A percentile compares a stretch with the other conserved stretches of the same genome.
These are phyloP conservation scores for Fusarium sp. DNA, from an alignment of 2,329 filamentous ascomycete genomes.

Conservation along the genomic window DNA sequence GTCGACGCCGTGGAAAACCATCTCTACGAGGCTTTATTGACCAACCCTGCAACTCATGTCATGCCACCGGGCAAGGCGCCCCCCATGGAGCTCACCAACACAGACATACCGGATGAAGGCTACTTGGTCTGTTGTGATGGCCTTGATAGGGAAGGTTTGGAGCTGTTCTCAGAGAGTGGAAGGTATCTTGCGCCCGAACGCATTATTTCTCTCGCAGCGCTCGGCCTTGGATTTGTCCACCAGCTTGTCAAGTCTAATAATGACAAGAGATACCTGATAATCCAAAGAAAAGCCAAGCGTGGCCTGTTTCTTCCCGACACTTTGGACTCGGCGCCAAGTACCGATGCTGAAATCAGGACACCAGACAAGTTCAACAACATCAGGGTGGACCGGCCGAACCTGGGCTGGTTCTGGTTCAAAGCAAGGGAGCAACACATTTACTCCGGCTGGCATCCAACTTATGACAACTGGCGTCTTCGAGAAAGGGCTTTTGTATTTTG, in stretches of 20 bases:
- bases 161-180: background rate
- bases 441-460: background rate
- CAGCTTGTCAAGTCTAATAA: background rate
- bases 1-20: background rate
- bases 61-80: background rate
- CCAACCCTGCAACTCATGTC: background rate
- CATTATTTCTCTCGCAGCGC: background rate
- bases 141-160: background rate
- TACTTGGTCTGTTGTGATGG: background rate
- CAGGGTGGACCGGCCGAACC: background rate
- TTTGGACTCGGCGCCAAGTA: background rate
- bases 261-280: background rate
- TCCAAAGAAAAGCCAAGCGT: background rate
- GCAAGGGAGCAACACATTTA: background rate
- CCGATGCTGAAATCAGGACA: background rate
- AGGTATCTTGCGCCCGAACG: background rate
- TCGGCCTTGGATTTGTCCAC: background rate
- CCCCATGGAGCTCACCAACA: background rate
- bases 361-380: background rate
- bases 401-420: background rate
- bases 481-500: background rate
- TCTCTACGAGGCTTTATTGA: background rate
- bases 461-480: background rate
- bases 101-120: background rate
- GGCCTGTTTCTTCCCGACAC: background rate